Conservation (phyloP, 768 basidiomycete species). For the Austroboletus eburneus region DNA sequence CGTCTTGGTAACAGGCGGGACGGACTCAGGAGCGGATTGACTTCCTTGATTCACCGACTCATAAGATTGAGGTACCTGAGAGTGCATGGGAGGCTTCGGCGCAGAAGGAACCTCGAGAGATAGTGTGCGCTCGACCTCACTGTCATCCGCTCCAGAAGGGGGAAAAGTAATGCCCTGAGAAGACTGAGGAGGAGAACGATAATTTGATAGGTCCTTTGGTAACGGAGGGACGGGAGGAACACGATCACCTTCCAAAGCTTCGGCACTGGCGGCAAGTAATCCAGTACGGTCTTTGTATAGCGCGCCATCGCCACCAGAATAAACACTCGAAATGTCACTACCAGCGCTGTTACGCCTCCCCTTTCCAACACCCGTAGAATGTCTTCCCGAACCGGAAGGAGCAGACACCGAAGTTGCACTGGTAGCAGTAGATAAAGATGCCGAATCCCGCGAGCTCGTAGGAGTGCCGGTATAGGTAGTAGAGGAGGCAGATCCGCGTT, state of each 20-base stretch:
- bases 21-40: constrained; percentile 40
- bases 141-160: constrained; percentile 40
- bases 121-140: constrained; percentile 43
- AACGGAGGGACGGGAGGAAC: constrained; percentile 95
- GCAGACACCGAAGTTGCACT: constrained; percentile 71
- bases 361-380: constrained; percentile 58
- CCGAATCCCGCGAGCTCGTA: constrained; percentile 84
- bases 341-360: constrained; percentile 77
- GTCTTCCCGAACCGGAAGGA: constrained; percentile 59
- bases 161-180: constrained; percentile 54
- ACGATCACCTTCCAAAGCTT: constrained; percentile 52
- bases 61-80: constrained; percentile 35
- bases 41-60: constrained; percentile 36
- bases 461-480: constrained; percentile 80
- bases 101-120: constrained; percentile 49
- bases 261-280: constrained; percentile 54
- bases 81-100: constrained; percentile 21
- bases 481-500: constrained; percentile 86
- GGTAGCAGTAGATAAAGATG: constrained; percentile 73
- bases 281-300: constrained; percentile 66
- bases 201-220: constrained; percentile 82
- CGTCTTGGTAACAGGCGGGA: constrained; percentile 56
- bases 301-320: constrained; percentile 58
- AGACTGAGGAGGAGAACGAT: constrained; percentile 64
- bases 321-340: constrained; percentile 76